phyloP scores from a whole-genome alignment of 2,329 filamentous ascomycete genomes.

The Cladosporium sp. region DNA sequence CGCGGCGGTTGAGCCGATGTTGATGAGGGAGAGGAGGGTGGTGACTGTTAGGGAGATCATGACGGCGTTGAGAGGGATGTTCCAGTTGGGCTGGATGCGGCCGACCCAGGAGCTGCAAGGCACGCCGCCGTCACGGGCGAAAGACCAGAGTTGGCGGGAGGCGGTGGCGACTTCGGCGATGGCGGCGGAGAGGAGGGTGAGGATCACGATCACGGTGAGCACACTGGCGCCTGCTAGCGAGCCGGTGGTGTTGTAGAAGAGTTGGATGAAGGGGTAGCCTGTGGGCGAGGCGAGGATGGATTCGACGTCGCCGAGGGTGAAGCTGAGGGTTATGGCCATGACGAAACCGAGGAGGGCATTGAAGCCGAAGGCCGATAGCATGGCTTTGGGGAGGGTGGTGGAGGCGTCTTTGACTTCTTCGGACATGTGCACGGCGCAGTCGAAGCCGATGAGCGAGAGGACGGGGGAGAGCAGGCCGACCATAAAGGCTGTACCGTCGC shows the following conservation, averaged over 20 bases:
- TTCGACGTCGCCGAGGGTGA: constrained; percentile 40
- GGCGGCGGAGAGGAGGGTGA: constrained; percentile 31
- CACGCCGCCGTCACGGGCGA: constrained; percentile 40
- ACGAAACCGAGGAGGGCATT: constrained; percentile 47
- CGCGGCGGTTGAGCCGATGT: constrained; percentile 38
- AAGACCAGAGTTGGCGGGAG: constrained; percentile 38
- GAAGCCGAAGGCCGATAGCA: constrained; percentile 45
- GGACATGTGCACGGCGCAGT: constrained; percentile 36
- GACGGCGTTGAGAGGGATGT: constrained; percentile 29
- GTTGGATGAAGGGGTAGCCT: constrained; percentile 48
- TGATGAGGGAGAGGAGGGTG: constrained; percentile 37
- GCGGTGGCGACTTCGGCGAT: constrained; percentile 37
- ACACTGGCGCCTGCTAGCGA: constrained; percentile 43
- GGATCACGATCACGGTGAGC: constrained; percentile 41
- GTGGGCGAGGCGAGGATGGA: constrained; percentile 40
- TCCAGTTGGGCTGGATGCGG: constrained; percentile 25
- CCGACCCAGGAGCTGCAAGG: constrained; percentile 38
- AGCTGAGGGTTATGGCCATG: constrained; percentile 43
- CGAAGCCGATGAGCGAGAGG: constrained; percentile 35
- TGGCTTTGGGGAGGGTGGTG: constrained; percentile 44
- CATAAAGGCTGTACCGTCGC: constrained; percentile 31
- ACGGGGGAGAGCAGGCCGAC: constrained; percentile 33
- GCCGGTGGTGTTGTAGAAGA: constrained; percentile 45
- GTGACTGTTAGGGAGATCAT: constrained; percentile 53
- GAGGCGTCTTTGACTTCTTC: constrained; percentile 50